A percentile compares a stretch with the other conserved stretches of the same genome.
Conservation (phyloP, 2,329 filamentous ascomycete species). For the Diaporthe ampelina region DNA sequence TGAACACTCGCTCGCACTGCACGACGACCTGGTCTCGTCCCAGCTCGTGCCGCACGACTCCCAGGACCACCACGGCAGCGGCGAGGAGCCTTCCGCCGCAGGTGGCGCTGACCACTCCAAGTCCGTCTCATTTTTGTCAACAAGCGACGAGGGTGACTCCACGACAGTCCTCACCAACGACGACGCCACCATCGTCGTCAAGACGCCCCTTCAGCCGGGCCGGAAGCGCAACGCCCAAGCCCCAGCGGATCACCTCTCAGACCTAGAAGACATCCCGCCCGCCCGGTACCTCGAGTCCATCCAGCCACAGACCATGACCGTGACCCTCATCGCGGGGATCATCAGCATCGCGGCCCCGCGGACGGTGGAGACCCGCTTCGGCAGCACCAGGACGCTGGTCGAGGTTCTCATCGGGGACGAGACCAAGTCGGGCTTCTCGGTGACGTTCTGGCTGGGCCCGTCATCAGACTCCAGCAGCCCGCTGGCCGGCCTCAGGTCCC, state of each 20-base stretch:
- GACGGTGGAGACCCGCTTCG: slow-evolving; percentile 76
- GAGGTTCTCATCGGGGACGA: slow-evolving; percentile 90
- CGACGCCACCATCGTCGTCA: slow-evolving; percentile 42
- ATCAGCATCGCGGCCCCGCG: slow-evolving; percentile 79
- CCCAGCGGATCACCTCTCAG: slow-evolving; percentile 64
- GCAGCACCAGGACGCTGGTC: slow-evolving; percentile 73
- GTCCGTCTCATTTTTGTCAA: background rate
- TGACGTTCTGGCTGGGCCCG: slow-evolving; percentile 83
- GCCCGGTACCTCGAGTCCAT: slow-evolving; percentile 76
- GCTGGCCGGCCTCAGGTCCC: slow-evolving; percentile 68
- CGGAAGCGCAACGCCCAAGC: slow-evolving; percentile 44
- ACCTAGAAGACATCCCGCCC: slow-evolving; percentile 79
- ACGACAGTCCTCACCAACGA: slow-evolving; percentile 45
- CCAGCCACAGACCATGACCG: slow-evolving; percentile 83
- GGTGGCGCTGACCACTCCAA: slow-evolving; percentile 47
- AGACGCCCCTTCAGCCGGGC: slow-evolving; percentile 43
- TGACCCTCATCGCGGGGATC: slow-evolving; percentile 85
- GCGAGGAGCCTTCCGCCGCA: slow-evolving; percentile 54
- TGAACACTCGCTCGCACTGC: slow-evolving; percentile 80
- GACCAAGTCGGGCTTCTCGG: slow-evolving; percentile 81
- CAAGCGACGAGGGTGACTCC: slow-evolving; percentile 41
- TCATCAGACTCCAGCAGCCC: slow-evolving; percentile 51
- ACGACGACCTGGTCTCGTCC: slow-evolving; percentile 76
- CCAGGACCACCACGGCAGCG: slow-evolving; percentile 1
- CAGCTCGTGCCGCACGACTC: slow-evolving; percentile 57